phyloP scores from a whole-genome alignment of 2,329 filamentous ascomycete species.

The Hypoxylon rubiginosum region DNA sequence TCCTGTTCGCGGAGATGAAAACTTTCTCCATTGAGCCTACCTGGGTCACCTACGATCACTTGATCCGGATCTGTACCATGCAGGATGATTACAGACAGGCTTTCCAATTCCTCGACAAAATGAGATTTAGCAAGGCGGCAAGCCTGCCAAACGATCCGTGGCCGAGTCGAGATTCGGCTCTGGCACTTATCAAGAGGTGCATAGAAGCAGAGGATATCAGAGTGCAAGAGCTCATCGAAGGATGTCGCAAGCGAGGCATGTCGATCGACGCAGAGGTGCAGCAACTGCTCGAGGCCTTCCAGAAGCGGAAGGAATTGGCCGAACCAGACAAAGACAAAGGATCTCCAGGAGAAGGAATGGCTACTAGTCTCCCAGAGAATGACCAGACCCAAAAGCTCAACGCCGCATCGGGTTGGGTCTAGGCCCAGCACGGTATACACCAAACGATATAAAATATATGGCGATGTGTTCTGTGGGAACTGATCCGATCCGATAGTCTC shows the following conservation, averaged over 20 bases:
- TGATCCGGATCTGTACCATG: slow-evolving; percentile 52
- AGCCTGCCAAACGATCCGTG: slow-evolving; percentile 45
- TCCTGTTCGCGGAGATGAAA: slow-evolving; percentile 56
- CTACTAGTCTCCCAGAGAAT: background rate
- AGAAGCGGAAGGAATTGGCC: slow-evolving; percentile 14
- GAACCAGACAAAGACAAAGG: background rate
- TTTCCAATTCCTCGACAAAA: slow-evolving; percentile 51
- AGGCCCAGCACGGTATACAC: slow-evolving; percentile 10
- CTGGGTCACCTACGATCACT: slow-evolving; percentile 48
- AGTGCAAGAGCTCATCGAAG: slow-evolving; percentile 52
- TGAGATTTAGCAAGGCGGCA: slow-evolving; percentile 38
- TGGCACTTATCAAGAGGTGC: slow-evolving; percentile 53
- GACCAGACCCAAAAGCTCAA: background rate
- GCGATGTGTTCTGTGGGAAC: too few relatives aligned
- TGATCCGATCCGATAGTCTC: too few relatives aligned
- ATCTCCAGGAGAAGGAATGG: background rate
- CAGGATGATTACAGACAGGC: slow-evolving; percentile 54
- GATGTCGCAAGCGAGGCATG: slow-evolving; percentile 49
- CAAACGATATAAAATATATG: too few relatives aligned
- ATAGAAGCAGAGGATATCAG: slow-evolving; percentile 53
- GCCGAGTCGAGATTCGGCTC: slow-evolving; percentile 51
- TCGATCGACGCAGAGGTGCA: slow-evolving; percentile 47
- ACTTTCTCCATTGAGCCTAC: slow-evolving; percentile 52
- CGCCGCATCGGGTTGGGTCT: slow-evolving; percentile 11
- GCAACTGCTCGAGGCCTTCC: slow-evolving; percentile 34